These are phyloP conservation scores for Fonsecaea erecta DNA, from an alignment of 2,329 filamentous ascomycete genomes.

Conservation along the genomic window DNA sequence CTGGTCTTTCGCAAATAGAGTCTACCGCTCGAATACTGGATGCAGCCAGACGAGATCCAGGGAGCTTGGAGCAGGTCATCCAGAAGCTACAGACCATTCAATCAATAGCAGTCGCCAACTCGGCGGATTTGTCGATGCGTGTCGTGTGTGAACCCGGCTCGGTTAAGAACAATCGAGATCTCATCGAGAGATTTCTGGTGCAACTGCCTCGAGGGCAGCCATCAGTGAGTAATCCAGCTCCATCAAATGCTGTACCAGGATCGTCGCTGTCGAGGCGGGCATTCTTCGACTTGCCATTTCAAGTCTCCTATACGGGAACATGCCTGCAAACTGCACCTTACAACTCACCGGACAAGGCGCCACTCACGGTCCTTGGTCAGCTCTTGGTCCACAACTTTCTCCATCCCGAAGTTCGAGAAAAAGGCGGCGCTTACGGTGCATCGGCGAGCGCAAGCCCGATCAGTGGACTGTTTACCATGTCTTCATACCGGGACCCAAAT, in stretches of 20 bases:
- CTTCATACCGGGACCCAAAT: conserved; percentile 96
- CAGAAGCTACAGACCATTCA: conserved; percentile 85
- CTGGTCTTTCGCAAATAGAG: conserved; percentile 87
- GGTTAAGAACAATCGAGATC: conserved; percentile 69
- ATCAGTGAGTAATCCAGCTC: conserved; percentile 43
- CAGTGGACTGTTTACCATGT: conserved; percentile 88
- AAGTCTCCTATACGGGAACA: conserved; percentile 91
- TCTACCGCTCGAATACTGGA: conserved; percentile 72
- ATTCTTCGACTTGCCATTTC: conserved; percentile 93
- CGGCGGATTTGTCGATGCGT: conserved; percentile 73
- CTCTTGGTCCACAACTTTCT: conserved; percentile 95
- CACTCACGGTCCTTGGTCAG: conserved; percentile 86
- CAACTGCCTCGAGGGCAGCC: conserved; percentile 56
- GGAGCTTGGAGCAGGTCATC: conserved; percentile 75
- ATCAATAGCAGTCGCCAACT: conserved; percentile 71
- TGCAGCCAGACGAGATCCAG: conserved; percentile 70
- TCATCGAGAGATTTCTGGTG: conserved; percentile 72
- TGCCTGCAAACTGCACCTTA: conserved; percentile 85
- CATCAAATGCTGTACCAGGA: conserved; percentile 40
- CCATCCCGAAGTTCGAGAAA: conserved; percentile 96
- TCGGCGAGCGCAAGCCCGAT: conserved; percentile 81
- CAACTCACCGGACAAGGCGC: conserved; percentile 72
- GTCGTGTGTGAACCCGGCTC: conserved; percentile 84
- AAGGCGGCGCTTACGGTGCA: conserved; percentile 93
- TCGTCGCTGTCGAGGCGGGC: conserved; percentile 63